These are phyloP conservation scores for Lumnitzera littorea DNA, from an alignment of 345 rosid genomes.

Conservation along the genomic window DNA sequence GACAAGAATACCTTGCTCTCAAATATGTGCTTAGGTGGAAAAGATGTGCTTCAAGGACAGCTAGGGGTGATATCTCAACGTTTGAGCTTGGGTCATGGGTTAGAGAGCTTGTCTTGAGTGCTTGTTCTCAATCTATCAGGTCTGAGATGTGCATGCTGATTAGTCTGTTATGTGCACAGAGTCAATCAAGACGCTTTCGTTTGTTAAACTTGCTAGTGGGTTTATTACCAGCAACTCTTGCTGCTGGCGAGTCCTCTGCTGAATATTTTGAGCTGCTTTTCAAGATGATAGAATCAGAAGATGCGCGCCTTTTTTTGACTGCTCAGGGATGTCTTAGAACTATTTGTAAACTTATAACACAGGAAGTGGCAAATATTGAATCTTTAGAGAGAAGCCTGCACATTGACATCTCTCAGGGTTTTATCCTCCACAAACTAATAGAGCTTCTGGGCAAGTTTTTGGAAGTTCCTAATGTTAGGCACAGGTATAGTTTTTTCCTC, in stretches of 20 bases:
- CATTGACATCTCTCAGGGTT: constrained; percentile 96
- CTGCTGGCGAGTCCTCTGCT: constrained; percentile 93
- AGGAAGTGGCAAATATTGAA: constrained; percentile 85
- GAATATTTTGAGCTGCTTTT: constrained; percentile 93
- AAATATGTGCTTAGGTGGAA: constrained; percentile 94
- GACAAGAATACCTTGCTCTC: constrained; percentile 76
- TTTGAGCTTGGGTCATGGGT: constrained; percentile 99
- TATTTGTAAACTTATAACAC: constrained; percentile 73
- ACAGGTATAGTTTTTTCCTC: constrained; percentile 43
- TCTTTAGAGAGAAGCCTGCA: constrained; percentile 90
- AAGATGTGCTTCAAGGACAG: constrained; percentile 45
- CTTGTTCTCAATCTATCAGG: constrained; percentile 94
- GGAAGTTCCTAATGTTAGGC: constrained; percentile 83
- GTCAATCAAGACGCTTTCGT: constrained; percentile 69
- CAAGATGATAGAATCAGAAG: constrained; percentile 83
- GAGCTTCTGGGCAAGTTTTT: constrained; percentile 92
- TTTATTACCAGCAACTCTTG: constrained; percentile 75
- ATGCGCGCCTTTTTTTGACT: constrained; percentile 90
- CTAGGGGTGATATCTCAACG: constrained; percentile 56
- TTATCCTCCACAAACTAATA: constrained; percentile 92
- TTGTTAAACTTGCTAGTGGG: constrained; percentile 76
- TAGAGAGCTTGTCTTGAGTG: constrained; percentile 89
- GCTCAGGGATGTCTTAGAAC: constrained; percentile 78
- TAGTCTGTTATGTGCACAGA: constrained; percentile 78
- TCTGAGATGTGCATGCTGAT: constrained; percentile 97